Percentiles rank a stretch among this genome's conserved stretches.
These are phyloP conservation scores for Colletotrichum sojae DNA, from an alignment of 2,329 filamentous ascomycete species.

Conservation along the genomic window DNA sequence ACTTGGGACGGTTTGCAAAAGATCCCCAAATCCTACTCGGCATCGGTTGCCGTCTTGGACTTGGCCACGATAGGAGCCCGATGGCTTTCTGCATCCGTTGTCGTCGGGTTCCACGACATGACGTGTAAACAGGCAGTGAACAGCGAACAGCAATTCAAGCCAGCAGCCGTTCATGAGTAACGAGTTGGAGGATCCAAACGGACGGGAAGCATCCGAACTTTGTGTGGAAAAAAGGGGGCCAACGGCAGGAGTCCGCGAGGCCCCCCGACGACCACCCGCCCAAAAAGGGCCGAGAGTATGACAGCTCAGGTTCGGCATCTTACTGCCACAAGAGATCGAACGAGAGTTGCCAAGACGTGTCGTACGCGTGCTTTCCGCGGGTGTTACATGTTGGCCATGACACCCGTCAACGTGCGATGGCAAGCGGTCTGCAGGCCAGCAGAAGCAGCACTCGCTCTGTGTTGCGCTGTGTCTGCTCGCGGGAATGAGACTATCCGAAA, in stretches of 20 bases:
- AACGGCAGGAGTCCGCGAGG: neutral
- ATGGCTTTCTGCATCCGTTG: conserved; percentile 7
- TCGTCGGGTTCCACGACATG: conserved; percentile 1
- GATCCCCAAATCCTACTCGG: too few species aligned
- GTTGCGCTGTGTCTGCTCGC: neutral
- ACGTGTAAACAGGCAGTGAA: neutral
- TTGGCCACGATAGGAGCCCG: neutral
- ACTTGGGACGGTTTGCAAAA: too few species aligned
- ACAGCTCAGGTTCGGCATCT: neutral
- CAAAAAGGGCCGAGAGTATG: conserved; percentile 6
- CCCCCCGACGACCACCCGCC: neutral
- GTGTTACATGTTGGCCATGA: neutral
- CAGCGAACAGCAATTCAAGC: neutral
- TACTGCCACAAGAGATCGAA: neutral
- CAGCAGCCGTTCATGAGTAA: too few species aligned
- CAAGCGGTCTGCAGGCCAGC: neutral
- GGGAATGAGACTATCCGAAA: neutral
- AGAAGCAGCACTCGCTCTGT: neutral
- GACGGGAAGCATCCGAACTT: conserved; percentile 1
- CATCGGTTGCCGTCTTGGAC: too few species aligned
- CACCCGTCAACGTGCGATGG: neutral
- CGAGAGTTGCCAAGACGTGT: conserved; percentile 1
- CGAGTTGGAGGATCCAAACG: neutral
- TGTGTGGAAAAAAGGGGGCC: conserved; percentile 3
- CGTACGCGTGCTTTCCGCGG: neutral